Base-by-base conservation (phyloP, 176 grass and related monocot species). In the Luzula sylvatica region DNA sequence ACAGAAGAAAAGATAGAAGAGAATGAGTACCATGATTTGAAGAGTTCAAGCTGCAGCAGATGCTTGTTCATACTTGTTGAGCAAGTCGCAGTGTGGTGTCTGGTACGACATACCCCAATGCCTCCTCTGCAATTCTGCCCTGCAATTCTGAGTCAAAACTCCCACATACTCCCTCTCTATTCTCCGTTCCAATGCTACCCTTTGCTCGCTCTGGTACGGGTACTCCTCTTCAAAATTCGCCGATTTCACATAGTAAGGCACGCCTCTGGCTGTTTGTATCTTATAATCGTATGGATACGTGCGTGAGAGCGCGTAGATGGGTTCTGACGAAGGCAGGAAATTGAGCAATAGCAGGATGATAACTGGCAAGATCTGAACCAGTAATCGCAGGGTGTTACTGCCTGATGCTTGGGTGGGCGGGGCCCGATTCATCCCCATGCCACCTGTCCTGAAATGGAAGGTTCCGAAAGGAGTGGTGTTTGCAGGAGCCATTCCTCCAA, bases 161-260 rank as follows among this genome's bases (percentile, higher is more conserved):
- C 67, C 67, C 50, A 72, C 71, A 63, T 98, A 90, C 14, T 98
- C 92, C 61, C 81, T 80, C 61, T 87, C 85, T 63, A 98, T 61
- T 54, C 75, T 71, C 27, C 79, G 71, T 46, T 98, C 92, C 16
- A 98, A 29, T 7, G 74, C 43, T 0, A 55, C 69, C 41, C 85
- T 71, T 28, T 87, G 69, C 30, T 67, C 56, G 68, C 92, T 90
- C 52, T 74, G 71, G 22, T 74, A 43, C 32, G 92, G 92, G 68
- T 90, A 98, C 27, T 98, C 78, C 52, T 98, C 71, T 60, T 98
- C 86, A 30, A 90, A 98, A 26, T 90, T 80, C 41, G 60, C 7
- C 3, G 83, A 55, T 65, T 90, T 98, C 26, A 98, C 86, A 72
- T 74, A 90, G 69, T 83, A 98, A 42, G 68, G 0, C 22, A 98